These are phyloP conservation scores for Eutypella sp. DNA, from an alignment of 2,329 filamentous ascomycete species.

Conservation along the genomic window DNA sequence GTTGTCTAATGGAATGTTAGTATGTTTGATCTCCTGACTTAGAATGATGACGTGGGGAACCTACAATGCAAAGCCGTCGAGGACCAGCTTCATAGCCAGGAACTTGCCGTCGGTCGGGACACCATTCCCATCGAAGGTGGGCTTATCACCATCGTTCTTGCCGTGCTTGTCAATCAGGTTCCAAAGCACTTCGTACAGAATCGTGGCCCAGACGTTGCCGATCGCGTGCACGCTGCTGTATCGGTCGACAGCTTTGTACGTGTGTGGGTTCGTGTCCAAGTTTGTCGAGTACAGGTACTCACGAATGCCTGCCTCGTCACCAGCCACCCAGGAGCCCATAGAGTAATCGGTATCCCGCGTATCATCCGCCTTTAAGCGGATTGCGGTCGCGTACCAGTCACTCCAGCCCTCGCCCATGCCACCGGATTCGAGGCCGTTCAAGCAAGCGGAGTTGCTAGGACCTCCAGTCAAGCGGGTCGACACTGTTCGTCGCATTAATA, in stretches of 20 bases:
- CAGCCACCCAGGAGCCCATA: slow-evolving; percentile 41
- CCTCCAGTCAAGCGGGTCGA: slow-evolving; percentile 56
- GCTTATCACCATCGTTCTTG: slow-evolving; percentile 35
- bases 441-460: slow-evolving; percentile 45
- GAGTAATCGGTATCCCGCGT: slow-evolving; percentile 40
- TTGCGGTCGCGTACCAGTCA: slow-evolving; percentile 44
- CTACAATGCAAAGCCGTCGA: slow-evolving; percentile 42
- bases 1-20: no score
- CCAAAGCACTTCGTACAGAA: slow-evolving; percentile 50
- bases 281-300: slow-evolving; percentile 41
- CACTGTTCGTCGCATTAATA: slow-evolving; percentile 21
- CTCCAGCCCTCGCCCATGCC: slow-evolving; percentile 49
- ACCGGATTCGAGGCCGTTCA: slow-evolving; percentile 36
- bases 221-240: slow-evolving; percentile 38
- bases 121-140: slow-evolving; percentile 34
- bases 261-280: slow-evolving; percentile 38
- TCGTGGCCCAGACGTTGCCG: slow-evolving; percentile 44
- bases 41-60: slow-evolving; percentile 4
- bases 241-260: slow-evolving; percentile 34
- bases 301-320: slow-evolving; percentile 35
- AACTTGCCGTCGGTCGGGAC: slow-evolving; percentile 44
- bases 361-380: slow-evolving; percentile 39
- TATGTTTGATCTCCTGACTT: background rate
- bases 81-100: slow-evolving; percentile 42
- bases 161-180: slow-evolving; percentile 47